Evolutionary conservation across 129 eudicot genomes (phyloP).

Genomic region (Heracleum sosnowskyi): DNA sequence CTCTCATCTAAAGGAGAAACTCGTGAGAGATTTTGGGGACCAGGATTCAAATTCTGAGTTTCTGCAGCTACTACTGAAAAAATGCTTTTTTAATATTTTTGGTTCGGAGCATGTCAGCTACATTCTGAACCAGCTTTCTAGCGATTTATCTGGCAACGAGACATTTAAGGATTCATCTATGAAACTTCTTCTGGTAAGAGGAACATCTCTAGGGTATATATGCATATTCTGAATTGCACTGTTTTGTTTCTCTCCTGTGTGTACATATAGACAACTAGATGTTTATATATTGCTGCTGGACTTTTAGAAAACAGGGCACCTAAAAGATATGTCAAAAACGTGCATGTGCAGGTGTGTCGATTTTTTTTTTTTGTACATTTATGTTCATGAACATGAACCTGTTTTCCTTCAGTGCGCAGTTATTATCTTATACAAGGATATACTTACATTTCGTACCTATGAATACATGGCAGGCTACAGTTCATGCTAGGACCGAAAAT

Average conservation of each 20-base stretch:
- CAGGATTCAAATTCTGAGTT: slow-evolving; percentile 45
- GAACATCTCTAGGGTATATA: neutral
- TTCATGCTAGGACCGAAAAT: neutral
- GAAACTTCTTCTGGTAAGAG: slow-evolving; percentile 72
- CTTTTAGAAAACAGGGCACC: neutral
- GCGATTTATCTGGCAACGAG: slow-evolving; percentile 25
- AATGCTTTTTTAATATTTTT: slow-evolving; percentile 63
- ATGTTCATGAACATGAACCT: neutral
- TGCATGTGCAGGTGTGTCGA: neutral
- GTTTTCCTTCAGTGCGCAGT: slow-evolving; percentile 1
- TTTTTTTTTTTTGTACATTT: neutral
- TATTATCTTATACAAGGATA: neutral
- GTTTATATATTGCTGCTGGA: neutral
- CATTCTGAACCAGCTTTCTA: slow-evolving; percentile 48
- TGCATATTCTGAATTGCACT: slow-evolving; percentile 7
- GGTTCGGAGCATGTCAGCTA: slow-evolving; percentile 61
- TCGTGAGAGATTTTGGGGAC: slow-evolving; percentile 39
- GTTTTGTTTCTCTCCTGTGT: neutral
- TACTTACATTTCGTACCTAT: neutral
- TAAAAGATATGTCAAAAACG: neutral
- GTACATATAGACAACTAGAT: neutral
- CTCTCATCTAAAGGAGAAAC: slow-evolving; percentile 53
- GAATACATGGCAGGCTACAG: neutral
- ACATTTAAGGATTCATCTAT: slow-evolving; percentile 35
- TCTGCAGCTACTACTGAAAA: slow-evolving; percentile 41